Conservation (phyloP, 1,139 yeast species). For the Diutina scorzettiae region DNA sequence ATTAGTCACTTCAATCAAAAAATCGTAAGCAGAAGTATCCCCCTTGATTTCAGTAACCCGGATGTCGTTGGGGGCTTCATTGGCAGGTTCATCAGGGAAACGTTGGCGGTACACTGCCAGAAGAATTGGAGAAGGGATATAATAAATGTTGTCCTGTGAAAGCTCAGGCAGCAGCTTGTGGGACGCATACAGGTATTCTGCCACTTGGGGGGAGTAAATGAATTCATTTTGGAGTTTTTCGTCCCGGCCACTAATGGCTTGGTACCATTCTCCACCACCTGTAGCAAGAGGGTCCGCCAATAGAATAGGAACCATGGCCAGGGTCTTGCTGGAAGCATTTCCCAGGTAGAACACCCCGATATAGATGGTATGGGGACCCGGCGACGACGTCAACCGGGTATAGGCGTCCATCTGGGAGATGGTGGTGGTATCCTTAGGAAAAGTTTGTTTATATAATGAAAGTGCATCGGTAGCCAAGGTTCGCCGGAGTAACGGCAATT, state of each 20-base stretch:
- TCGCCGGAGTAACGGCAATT: too few species aligned
- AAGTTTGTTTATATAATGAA: not conserved
- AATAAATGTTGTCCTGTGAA: slow-evolving; percentile 7
- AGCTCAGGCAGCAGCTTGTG: slow-evolving; percentile 6
- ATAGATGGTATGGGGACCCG: not conserved
- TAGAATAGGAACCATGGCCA: slow-evolving; percentile 10
- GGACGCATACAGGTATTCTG: not conserved
- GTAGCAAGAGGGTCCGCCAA: slow-evolving; percentile 33
- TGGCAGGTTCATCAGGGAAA: slow-evolving; percentile 11
- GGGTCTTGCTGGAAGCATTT: not conserved
- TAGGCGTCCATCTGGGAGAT: slow-evolving; percentile 1
- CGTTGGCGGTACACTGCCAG: slow-evolving; percentile 18
- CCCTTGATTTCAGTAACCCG: slow-evolving; percentile 22
- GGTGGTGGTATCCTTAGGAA: slow-evolving; percentile 1
- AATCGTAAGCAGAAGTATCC: slow-evolving; percentile 13
- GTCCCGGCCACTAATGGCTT: slow-evolving; percentile 15
- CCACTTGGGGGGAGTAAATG: slow-evolving; percentile 8
- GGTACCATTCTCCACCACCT: slow-evolving; percentile 22
- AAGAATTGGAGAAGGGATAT: slow-evolving; percentile 26
- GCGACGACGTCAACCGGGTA: not conserved
- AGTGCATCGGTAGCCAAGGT: too few species aligned
- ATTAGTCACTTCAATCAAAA: slow-evolving; percentile 20
- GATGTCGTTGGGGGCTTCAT: slow-evolving; percentile 13
- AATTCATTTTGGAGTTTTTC: slow-evolving; percentile 14
- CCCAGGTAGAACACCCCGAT: not conserved